Evolutionary conservation across 257 asterid genomes (phyloP).

Genomic region (Linaria vulgaris): DNA sequence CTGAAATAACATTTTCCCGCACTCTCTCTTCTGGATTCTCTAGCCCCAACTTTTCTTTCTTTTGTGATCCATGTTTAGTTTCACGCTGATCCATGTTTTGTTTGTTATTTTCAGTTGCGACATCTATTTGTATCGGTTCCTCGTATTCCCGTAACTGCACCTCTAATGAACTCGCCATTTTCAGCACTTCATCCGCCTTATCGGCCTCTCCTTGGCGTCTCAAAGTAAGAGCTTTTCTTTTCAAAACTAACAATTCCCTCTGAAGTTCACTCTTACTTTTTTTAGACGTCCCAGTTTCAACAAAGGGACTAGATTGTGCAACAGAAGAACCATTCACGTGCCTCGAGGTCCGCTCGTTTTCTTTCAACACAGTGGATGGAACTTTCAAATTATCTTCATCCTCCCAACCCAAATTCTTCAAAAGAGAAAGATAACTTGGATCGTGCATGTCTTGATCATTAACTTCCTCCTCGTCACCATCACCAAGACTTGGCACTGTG

Average conservation of each 20-base stretch:
- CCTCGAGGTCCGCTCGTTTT: conserved; percentile 20
- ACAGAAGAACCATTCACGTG: conserved; percentile 25
- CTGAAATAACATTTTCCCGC: conserved; percentile 28
- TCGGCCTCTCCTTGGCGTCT: conserved; percentile 80
- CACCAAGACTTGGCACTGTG: conserved; percentile 38
- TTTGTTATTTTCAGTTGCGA: conserved; percentile 29
- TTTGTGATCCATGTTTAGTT: conserved; percentile 28
- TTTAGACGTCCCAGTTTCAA: conserved; percentile 33
- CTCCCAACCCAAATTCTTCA: conserved; percentile 87
- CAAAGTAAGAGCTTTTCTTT: conserved; percentile 75
- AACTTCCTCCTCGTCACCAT: conserved; percentile 59
- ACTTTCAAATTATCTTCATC: conserved; percentile 50
- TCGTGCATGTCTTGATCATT: conserved; percentile 86
- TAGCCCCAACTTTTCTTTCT: conserved; percentile 22
- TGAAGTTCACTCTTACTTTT: conserved; percentile 75
- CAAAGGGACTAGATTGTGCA: conserved; percentile 27
- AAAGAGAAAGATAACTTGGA: conserved; percentile 74
- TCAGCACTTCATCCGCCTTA: conserved; percentile 80
- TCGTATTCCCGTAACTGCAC: conserved; percentile 63
- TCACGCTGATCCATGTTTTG: conserved; percentile 29
- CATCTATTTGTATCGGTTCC: conserved; percentile 36
- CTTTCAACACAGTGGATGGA: conserved; percentile 26
- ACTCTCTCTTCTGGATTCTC: conserved; percentile 37
- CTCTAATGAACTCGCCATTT: conserved; percentile 59
- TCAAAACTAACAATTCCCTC: conserved; percentile 74